Conservation (phyloP, 305 asterid genomes). For the Fraxinus floribunda region DNA sequence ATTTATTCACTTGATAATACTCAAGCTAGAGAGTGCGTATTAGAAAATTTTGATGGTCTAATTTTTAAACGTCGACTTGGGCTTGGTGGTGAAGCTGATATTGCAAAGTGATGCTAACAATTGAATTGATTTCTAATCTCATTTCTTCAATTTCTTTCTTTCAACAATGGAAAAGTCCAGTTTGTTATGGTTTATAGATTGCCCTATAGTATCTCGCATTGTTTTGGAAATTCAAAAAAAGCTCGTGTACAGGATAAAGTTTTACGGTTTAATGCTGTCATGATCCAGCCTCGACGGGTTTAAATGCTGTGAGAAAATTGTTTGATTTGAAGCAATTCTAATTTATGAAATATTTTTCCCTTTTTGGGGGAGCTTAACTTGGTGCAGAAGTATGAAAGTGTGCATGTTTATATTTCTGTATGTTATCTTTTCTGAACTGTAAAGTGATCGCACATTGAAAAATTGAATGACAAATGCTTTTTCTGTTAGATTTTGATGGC, state of each 20-base stretch:
- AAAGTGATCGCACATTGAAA: not conserved
- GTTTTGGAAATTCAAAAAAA: not conserved
- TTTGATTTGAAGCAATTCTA: not conserved
- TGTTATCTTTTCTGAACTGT: not conserved
- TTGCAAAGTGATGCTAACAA: not conserved
- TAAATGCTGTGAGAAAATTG: not conserved
- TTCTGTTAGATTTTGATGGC: not conserved
- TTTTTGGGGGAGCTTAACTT: not conserved
- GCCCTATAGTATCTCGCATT: not conserved
- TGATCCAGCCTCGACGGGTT: not conserved
- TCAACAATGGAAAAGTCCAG: not conserved
- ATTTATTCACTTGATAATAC: not conserved
- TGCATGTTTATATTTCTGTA: not conserved
- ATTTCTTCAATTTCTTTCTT: not conserved
- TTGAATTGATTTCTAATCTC: not conserved
- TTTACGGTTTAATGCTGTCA: not conserved
- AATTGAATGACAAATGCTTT: not conserved
- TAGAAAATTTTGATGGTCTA: not conserved
- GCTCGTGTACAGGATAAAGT: not conserved
- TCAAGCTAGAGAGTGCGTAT: not conserved
- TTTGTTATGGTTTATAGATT: not conserved
- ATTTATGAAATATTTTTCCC: not conserved
- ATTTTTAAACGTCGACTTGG: not conserved
- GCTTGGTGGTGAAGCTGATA: conserved; percentile 1
- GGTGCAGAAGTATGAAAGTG: not conserved